Evolutionary conservation across 257 asterid species (phyloP).

Genomic region (Solanum chiquidenum): DNA sequence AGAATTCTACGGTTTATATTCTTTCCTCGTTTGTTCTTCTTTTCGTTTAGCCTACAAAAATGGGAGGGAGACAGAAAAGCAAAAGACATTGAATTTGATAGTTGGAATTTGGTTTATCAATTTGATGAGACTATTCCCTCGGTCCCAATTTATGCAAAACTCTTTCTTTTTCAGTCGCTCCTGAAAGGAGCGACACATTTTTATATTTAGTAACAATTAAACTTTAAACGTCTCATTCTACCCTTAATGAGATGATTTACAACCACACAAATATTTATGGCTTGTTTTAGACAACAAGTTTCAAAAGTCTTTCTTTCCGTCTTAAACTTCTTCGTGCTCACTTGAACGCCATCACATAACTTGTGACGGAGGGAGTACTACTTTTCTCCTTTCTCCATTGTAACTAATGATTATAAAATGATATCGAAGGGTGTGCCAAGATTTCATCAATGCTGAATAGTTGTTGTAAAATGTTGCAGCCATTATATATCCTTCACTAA

Average conservation of each 20-base stretch:
- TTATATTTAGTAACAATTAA: not conserved
- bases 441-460: not conserved
- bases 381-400: not conserved
- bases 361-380: not conserved
- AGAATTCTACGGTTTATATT: constrained; percentile 42
- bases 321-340: not conserved
- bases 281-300: not conserved
- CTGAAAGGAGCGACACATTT: not conserved
- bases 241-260: not conserved
- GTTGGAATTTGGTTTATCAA: not conserved
- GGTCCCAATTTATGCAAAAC: not conserved
- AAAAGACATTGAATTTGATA: not conserved
- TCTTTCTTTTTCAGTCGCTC: not conserved
- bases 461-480: constrained; percentile 24
- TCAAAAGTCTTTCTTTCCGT: not conserved
- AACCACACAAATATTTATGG: not conserved
- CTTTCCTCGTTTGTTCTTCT: not conserved
- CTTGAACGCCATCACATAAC: not conserved
- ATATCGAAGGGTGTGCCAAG: not conserved
- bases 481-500: constrained; percentile 55
- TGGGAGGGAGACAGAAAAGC: not conserved
- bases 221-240: not conserved
- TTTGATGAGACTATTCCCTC: not conserved
- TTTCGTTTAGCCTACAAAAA: not conserved
- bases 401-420: not conserved